Base-by-base conservation (phyloP, 306 rosid genomes). In the Cicer pinnatifidum region DNA sequence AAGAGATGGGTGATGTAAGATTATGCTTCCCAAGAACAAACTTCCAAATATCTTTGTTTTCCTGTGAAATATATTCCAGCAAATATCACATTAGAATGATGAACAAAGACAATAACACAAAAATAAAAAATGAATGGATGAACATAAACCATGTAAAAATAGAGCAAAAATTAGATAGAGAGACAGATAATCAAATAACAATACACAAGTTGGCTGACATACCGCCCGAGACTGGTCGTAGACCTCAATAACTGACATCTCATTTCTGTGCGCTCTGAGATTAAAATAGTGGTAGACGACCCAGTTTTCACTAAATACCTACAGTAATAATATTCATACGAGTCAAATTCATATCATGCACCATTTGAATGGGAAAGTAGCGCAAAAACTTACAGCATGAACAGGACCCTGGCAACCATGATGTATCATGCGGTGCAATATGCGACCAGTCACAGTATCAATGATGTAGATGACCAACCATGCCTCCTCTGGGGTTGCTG, bases 241-340 rank as follows among this genome's bases (percentile, higher is more conserved):
- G 80, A 95, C 82, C 86, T 95, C 99, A n/a, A 95, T 79, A 65
- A 95, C 96, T 54, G 99, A 90, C 90, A 91, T 90, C 92, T 95
- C 99, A 57, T 84, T 85, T 91, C 97, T 88, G 87, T 95, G 99
- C 41, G 97, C 99, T 83, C 93, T 91, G 75, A 95, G 96, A 80
- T 95, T 95, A 69, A 91, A 95, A 87, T 95, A 95, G 89, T 95
- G 99, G 80, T 90, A 95, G 75, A 95, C 96, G 82, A 95, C 96
- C 99, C 99, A 95, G 71, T 95, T 95, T 88, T 95, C 99, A 65
- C 99, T 91, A 80, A 91, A 88, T 78, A 91, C 96, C 99, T 95
- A 80, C 58, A 85, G 59, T 77, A 83, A 71, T 40, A 65, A 65
- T 54, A 84, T 44, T 75, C 63, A 19, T 62, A 44, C 64, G 65